Conservation (phyloP, 495 filamentous ascomycete genomes). For the Terfezia boudieri region DNA sequence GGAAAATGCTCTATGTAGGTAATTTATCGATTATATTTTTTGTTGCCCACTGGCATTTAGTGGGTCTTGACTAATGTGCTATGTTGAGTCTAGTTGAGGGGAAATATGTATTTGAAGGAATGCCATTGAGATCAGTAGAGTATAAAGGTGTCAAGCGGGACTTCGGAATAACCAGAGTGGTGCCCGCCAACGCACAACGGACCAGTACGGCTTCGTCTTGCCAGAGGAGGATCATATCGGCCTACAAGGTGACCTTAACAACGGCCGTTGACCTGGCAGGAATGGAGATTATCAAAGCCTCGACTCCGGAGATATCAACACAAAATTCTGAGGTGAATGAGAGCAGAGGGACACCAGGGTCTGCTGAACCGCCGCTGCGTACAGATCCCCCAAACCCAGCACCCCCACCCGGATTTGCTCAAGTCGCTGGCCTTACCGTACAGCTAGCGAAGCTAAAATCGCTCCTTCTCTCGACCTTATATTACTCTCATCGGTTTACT, state of each 20-base stretch:
- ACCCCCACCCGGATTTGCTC: constrained; percentile 23
- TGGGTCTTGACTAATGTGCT: constrained; percentile 6
- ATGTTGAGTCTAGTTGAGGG: constrained; percentile 11
- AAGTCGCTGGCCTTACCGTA: constrained; percentile 12
- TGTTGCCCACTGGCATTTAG: neutral
- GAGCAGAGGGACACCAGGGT: too few relatives aligned
- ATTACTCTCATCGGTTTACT: constrained; percentile 12
- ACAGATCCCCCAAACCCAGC: neutral
- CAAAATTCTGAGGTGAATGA: too few relatives aligned
- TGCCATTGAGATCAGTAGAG: constrained; percentile 10
- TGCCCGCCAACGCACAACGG: neutral
- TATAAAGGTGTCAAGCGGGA: constrained; percentile 18
- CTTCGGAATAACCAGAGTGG: constrained; percentile 18
- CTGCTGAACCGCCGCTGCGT: too few relatives aligned
- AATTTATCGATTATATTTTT: neutral
- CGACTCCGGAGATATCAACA: too few relatives aligned
- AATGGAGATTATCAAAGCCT: too few relatives aligned
- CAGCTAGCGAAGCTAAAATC: constrained; percentile 9
- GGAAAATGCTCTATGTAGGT: neutral
- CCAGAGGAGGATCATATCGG: neutral
- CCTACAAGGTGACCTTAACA: constrained; percentile 6
- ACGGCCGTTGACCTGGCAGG: constrained; percentile 7
- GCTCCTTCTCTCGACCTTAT: constrained; percentile 15
- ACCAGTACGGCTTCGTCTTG: too few relatives aligned
- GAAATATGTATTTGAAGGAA: constrained; percentile 14